Conservation (phyloP, 2,329 filamentous ascomycete genomes). For the Ophiocordyceps unilateralis region DNA sequence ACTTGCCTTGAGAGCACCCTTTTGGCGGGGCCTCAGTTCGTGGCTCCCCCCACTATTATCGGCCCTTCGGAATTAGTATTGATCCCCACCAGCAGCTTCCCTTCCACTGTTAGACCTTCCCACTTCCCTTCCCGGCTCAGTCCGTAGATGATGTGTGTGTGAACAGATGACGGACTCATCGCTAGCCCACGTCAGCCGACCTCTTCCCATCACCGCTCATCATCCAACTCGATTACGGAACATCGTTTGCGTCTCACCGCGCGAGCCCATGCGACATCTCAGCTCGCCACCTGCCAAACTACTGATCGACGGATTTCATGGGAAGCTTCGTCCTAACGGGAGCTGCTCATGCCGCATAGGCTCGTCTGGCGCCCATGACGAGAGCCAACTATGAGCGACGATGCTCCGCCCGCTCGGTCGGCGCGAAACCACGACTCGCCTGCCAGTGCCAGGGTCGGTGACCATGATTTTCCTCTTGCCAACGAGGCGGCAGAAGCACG, state of each 20-base stretch:
- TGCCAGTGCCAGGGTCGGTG: not conserved
- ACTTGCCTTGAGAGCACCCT: not conserved
- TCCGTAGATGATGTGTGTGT: not conserved
- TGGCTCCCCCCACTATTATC: not conserved
- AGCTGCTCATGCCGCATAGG: conserved; percentile 13
- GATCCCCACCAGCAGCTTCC: not conserved
- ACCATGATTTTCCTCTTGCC: not conserved
- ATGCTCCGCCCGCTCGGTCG: conserved; percentile 8
- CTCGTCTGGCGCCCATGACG: conserved; percentile 15
- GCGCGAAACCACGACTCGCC: conserved; percentile 1
- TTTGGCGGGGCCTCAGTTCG: not conserved
- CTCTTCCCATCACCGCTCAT: not conserved
- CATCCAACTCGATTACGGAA: too few species aligned
- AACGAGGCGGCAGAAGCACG: not conserved
- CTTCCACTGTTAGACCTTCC: too few species aligned
- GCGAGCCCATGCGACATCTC: not conserved
- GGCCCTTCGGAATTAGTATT: conserved; percentile 1
- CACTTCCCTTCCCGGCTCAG: not conserved
- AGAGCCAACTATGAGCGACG: conserved; percentile 32
- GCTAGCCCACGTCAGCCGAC: not conserved
- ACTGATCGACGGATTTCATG: conserved; percentile 5
- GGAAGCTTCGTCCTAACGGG: conserved; percentile 4
- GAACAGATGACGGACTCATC: not conserved
- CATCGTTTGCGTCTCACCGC: too few species aligned
- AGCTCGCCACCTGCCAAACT: not conserved